Base-by-base conservation (phyloP, 345 rosid genomes). In the Moringa oleifera region DNA sequence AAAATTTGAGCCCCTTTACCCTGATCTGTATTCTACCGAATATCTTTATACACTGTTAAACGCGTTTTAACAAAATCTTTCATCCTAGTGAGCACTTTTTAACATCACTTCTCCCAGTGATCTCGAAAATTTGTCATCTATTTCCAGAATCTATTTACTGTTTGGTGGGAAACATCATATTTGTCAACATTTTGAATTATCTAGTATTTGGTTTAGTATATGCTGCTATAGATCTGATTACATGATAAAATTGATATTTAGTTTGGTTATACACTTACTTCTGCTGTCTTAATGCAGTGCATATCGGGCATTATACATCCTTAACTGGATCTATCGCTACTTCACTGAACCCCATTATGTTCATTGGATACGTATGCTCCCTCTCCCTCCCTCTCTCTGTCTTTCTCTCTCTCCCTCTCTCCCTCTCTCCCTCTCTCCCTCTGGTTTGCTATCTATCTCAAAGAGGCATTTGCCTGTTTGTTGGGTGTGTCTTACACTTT, bases 271-370 rank as follows among this genome's bases (percentile, higher is more conserved):
- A n/a, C n/a, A n/a, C n/a, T n/a, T 5, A 41, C 12, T 41, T 41
- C 13, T 41, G 37, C 37, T 41, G 47, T 41, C 47, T 37, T 49
- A 15, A 58, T 81, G 72, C 86, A 86, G 91, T 20, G 86, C 86
- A 24, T 86, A 86, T 68, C 73, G 88, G 59, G 78, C 74, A 25
- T 65, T 83, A 31, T 83, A 83, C 68, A 77, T 86, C 46, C 70
- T 86, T 25, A 83, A 86, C 77, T 86, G 91, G 88, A 66, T 81
- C 55, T 85, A 85, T 49, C 79, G 88, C 77, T 85, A 70, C 80
- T 85, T 79, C 72, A 79, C 85, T 0, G 79, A 85, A 71, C 76
- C 79, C 7, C 84, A 79, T 56, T 83, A 68, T 68, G 71, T 79
- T 20, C 91, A 81, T 65, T 81, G 88, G 88, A 81, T 85, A 68